Base-by-base conservation (phyloP, 352 stramenopile species). In the Pythium folliculosum region DNA sequence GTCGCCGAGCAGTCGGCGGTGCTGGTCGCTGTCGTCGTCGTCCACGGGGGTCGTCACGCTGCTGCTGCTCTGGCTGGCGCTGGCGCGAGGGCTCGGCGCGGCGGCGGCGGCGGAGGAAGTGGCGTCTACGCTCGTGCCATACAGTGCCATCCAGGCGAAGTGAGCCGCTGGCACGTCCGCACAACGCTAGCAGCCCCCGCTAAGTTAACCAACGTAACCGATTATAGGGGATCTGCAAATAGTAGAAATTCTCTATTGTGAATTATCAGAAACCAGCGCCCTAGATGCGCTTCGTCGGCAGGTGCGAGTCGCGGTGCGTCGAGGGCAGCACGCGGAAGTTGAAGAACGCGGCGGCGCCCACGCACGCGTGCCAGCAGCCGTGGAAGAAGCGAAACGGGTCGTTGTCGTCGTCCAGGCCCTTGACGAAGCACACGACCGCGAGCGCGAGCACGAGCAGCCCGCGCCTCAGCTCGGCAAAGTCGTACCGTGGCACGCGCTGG, bases 311-410 rank as follows among this genome's bases (percentile, higher is more conserved):
- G 12, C 62, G 76, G 43, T 70, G 67, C n/a, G 64, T 48, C 7
- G 50, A 21, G 0, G 73, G 70, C 37, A 93, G 70, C 30, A 93
- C 77, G 23, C 78, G 71, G 38, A 88, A 90, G 76, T 93, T 92
- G 65, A 79, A 88, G 59, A 89, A 92, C 16, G 80, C 84, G 0
- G 85, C 80, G 40, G 80, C 81, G 14, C 85, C 85, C 25, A 92
- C 72, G 56, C 91, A 92, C 37, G 69, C 83, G 69, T 93, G 83
- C 85, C 85, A 93, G 67, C 83, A 93, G 60, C 85, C 85, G 71
- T 93, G 85, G 63, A 91, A 93, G 72, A 93, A 86, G 8, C 85
- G 83, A 65, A 90, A 89, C 62, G 85, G 81, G 50, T 93, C 85
- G 25, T 77, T 82, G 63, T 87, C 77, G 67, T 93, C 85, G 70